Percentiles rank a stretch among this genome's conserved stretches.
Conservation (phyloP, 495 filamentous ascomycete species). For the Penicillium flavigenum region DNA sequence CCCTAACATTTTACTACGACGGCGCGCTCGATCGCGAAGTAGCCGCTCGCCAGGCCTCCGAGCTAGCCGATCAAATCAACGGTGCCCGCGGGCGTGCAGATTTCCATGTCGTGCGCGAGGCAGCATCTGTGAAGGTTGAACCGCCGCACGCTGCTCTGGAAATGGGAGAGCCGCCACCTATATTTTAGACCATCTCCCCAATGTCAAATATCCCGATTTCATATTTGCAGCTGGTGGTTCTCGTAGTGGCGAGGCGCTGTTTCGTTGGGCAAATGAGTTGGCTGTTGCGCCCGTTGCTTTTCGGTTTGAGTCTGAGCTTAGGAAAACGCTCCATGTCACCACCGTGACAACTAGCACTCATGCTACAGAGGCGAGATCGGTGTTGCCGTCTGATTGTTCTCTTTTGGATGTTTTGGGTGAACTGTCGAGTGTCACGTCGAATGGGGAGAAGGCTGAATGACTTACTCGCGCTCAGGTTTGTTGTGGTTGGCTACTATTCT, state of each 20-base stretch:
- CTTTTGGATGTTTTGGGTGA: conserved; percentile 16
- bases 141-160: conserved; percentile 68
- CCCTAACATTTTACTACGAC: conserved; percentile 75
- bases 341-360: conserved; percentile 69
- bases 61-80: conserved; percentile 85
- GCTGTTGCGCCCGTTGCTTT: conserved; percentile 19
- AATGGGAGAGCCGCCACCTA: conserved; percentile 56
- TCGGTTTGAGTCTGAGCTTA: conserved; percentile 18
- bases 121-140: conserved; percentile 71
- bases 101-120: conserved; percentile 72
- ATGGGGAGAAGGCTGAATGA: background rate
- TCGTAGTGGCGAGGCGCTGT: conserved; percentile 79
- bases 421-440: background rate
- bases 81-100: conserved; percentile 73
- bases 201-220: conserved; percentile 56
- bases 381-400: conserved; percentile 21
- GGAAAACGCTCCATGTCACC: conserved; percentile 44
- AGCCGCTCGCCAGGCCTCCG: conserved; percentile 70
- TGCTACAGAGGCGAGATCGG: conserved; percentile 30
- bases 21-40: conserved; percentile 65
- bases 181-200: conserved; percentile 51
- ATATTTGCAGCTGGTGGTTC: conserved; percentile 78
- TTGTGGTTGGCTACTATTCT: background rate
- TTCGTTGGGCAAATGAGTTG: conserved; percentile 79
- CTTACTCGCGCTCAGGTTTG: background rate